Base-by-base conservation (phyloP, 1,284 basidiomycete species). In the Bothia castanella region DNA sequence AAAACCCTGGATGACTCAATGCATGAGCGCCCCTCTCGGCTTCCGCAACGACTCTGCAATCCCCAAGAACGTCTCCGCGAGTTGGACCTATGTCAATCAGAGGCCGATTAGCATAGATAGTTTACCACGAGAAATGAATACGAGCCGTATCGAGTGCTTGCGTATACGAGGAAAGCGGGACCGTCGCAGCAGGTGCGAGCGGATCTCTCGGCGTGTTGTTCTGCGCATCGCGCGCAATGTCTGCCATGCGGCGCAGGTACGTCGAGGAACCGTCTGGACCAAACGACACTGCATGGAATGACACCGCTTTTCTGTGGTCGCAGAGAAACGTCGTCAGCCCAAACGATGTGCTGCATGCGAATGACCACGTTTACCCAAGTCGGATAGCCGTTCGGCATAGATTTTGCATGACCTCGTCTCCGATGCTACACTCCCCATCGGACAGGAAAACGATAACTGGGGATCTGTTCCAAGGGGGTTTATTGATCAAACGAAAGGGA, bases 361-460 rank as follows among this genome's bases (percentile, higher is more conserved):
- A 32, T 11, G 19, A 11, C 1, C 6, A 37, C 2, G 6, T 67
- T 47, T 54, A 81, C 82, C 80, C 79, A 5, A 72, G 72, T 36
- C 68, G 67, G n/a, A 79, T 60, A 2, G 80, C 73, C 2, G 69
- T 54, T 6, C 72, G 71, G 53, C 77, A 78, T 2, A 83, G 44
- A 52, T 74, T 70, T 21, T 77, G 74, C 48, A 82, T 66, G 0
- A 63, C 61, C 1, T 61, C 20, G 45, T 83, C 77, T 0, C 49
- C 49, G 17, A 78, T 68, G 2, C 41, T 29, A 47, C 75, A 75
- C 63, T 80, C 75, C 0, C 82, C 83, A 51, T 82, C 82, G 0
- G 82, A 84, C 16, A 85, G 68, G 62, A 84, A 84, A 27, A 85
- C 74, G n/a, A 84, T 65, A n/a, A 85, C 74, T 0, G 82, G 83